These are phyloP conservation scores for Hanseniaspora lachancei DNA, from an alignment of 805 yeast species.

Conservation along the genomic window DNA sequence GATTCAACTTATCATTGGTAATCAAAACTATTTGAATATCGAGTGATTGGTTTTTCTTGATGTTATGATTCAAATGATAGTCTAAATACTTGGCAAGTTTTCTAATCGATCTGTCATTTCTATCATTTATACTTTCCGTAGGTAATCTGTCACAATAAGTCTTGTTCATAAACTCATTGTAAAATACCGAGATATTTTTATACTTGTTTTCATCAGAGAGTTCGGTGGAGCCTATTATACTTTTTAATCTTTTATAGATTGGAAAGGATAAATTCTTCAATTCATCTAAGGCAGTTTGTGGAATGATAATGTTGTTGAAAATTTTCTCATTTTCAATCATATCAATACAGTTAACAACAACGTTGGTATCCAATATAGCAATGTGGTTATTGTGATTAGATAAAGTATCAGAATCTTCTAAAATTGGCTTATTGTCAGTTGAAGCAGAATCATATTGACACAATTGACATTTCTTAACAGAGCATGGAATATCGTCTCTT, in stretches of 20 bases:
- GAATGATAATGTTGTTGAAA: conserved; percentile 82
- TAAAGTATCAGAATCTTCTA: conserved; percentile 52
- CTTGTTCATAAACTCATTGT: conserved; percentile 72
- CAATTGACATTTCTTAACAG: conserved; percentile 50
- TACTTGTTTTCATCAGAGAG: conserved; percentile 33
- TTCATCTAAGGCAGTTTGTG: conserved; percentile 90
- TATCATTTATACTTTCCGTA: conserved; percentile 70
- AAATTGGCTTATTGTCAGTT: conserved; percentile 39
- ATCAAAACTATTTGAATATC: conserved; percentile 43
- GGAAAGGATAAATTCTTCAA: conserved; percentile 80
- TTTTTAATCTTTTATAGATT: conserved; percentile 69
- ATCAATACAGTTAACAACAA: conserved; percentile 79
- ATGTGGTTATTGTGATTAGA: conserved; percentile 46
- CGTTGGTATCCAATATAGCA: conserved; percentile 74
- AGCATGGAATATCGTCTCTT: conserved; percentile 85
- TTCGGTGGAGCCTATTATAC: conserved; percentile 44
- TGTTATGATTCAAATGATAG: conserved; percentile 39
- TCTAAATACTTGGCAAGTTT: conserved; percentile 59
- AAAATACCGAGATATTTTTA: conserved; percentile 80
- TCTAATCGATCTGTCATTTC: conserved; percentile 85
- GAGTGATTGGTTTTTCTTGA: neutral
- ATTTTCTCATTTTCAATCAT: conserved; percentile 63
- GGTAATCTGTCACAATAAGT: conserved; percentile 51
- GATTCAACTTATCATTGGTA: conserved; percentile 66
- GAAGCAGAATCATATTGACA: conserved; percentile 54